Evolutionary conservation across 1,284 basidiomycete genomes (phyloP).

Genomic region (Golubevia pallescens): DNA sequence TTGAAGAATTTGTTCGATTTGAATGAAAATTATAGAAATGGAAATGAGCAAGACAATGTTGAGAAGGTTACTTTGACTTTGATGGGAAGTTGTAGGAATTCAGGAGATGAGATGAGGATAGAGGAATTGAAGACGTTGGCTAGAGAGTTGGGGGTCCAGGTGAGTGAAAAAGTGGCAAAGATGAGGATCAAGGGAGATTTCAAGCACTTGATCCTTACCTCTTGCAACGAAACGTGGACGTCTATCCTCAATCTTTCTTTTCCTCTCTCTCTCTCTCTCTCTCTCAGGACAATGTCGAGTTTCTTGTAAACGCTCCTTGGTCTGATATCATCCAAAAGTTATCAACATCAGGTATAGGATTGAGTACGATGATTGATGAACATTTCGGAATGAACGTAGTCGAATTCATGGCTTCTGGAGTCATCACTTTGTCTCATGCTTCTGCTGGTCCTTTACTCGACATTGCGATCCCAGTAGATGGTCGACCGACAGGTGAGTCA

Average conservation of each 20-base stretch:
- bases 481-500: conserved; percentile 11
- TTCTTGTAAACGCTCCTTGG: conserved; percentile 44
- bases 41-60: conserved; percentile 33
- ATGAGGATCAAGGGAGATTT: no score
- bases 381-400: conserved; percentile 63
- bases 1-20: not conserved
- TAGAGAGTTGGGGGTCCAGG: conserved; percentile 70
- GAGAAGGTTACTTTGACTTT: conserved; percentile 72
- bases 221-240: no score
- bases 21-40: conserved; percentile 1
- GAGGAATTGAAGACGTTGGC: conserved; percentile 72
- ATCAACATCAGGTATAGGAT: conserved; percentile 29
- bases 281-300: conserved; percentile 22
- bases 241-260: no score
- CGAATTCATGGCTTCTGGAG: conserved; percentile 59
- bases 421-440: conserved; percentile 54
- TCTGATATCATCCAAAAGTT: conserved; percentile 18
- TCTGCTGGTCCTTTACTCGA: conserved; percentile 53
- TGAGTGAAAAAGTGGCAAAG: no score
- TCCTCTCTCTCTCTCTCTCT: not conserved
- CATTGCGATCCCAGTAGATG: conserved; percentile 28
- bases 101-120: conserved; percentile 76
- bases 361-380: conserved; percentile 63
- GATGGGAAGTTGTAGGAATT: conserved; percentile 83
- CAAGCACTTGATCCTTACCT: no score